Evolutionary conservation across 2,329 filamentous ascomycete species (phyloP).

Genomic region (Stenocarpella maydis): DNA sequence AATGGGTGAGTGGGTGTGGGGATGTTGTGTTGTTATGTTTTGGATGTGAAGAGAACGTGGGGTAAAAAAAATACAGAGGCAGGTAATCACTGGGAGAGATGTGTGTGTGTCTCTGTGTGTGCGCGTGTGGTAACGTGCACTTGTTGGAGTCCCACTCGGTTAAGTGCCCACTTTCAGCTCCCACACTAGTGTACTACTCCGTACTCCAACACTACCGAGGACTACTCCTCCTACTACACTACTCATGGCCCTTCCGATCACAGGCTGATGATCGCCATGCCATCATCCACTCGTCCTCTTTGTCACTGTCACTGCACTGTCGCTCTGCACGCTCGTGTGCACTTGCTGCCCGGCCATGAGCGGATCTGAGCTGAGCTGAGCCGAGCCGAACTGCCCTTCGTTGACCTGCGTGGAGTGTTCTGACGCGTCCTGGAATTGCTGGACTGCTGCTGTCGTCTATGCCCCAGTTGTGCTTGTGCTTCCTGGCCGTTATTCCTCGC

Average conservation of each 20-base stretch:
- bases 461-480: neutral
- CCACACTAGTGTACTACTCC: too few species aligned
- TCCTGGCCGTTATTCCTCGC: neutral
- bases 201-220: too few species aligned
- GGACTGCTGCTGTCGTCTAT: neutral
- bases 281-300: neutral
- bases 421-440: neutral
- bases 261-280: slow-evolving; percentile 17
- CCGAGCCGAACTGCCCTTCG: too few species aligned
- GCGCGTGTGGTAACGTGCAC: neutral
- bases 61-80: too few species aligned
- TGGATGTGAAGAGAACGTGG: slow-evolving; percentile 12
- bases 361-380: slow-evolving; percentile 8
- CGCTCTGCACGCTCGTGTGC: neutral
- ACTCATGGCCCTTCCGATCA: neutral
- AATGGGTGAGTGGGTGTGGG: neutral
- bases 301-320: too few species aligned
- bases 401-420: slow-evolving; percentile 28
- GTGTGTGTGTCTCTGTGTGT: too few species aligned
- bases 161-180: slow-evolving; percentile 18
- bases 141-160: neutral
- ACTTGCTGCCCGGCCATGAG: slow-evolving; percentile 17
- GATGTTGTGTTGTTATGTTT: slow-evolving; percentile 21
- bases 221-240: too few species aligned
- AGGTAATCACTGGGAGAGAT: too few species aligned